These are phyloP conservation scores for Golubevia sp. DNA, from an alignment of 1,284 basidiomycete genomes.

Conservation along the genomic window DNA sequence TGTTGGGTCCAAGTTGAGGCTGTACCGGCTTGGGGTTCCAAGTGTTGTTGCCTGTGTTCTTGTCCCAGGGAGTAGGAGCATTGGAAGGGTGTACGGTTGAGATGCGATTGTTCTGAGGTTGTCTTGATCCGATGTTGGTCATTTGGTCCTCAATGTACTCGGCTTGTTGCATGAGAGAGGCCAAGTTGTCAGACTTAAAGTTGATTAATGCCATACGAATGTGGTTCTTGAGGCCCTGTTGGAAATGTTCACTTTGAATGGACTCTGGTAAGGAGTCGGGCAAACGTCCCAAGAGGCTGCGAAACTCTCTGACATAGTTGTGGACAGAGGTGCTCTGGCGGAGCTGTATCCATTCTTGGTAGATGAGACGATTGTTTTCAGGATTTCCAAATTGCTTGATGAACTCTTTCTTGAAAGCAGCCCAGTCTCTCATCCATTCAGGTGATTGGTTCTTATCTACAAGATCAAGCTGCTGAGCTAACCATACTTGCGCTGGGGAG, in stretches of 20 bases:
- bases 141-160: conserved; percentile 1
- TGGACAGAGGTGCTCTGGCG: conserved; percentile 1
- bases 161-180: conserved; percentile 1
- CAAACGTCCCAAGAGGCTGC: not conserved
- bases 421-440: no score
- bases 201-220: not conserved
- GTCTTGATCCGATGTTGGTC: not conserved
- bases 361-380: no score
- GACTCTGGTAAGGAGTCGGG: not conserved
- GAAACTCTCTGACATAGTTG: conserved; percentile 2
- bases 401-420: no score
- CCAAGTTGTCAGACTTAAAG: not conserved
- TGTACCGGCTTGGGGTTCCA: conserved; percentile 1
- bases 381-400: no score
- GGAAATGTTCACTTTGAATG: conserved; percentile 1
- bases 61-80: conserved; percentile 1
- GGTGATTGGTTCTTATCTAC: no score
- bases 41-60: not conserved
- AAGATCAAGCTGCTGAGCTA: no score
- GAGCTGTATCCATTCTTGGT: not conserved
- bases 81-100: no score
- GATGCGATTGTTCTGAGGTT: not conserved
- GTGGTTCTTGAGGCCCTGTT: conserved; percentile 5
- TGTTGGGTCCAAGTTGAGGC: not conserved
- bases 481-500: no score